These are phyloP conservation scores for Aristolochia californica DNA, from an alignment of 164 flowering plant species.

Conservation along the genomic window DNA sequence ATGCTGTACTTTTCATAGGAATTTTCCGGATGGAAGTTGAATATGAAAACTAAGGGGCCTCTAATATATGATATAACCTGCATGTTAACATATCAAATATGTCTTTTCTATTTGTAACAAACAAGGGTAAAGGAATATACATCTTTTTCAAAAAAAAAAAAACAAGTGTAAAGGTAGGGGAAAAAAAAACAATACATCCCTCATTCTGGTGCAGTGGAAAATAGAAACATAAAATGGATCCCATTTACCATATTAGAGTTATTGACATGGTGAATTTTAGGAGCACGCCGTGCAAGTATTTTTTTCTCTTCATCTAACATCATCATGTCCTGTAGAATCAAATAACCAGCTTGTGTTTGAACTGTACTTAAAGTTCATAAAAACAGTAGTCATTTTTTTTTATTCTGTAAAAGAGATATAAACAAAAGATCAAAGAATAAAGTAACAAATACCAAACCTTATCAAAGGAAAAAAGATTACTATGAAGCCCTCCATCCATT, in stretches of 20 bases:
- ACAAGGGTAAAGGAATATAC: background rate
- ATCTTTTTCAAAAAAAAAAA: too few species aligned
- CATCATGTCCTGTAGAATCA: conserved; percentile 67
- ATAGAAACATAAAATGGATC: background rate
- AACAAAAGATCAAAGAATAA: background rate
- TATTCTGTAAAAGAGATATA: too few species aligned
- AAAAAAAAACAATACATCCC: background rate
- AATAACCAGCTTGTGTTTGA: background rate
- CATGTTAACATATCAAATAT: background rate
- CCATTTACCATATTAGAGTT: conserved; percentile 46
- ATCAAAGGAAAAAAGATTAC: conserved; percentile 56
- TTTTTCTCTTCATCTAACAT: conserved; percentile 58
- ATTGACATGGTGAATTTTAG: conserved; percentile 72
- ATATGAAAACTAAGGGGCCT: conserved; percentile 75
- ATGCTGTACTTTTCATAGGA: conserved; percentile 55
- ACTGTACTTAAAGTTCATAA: too few species aligned
- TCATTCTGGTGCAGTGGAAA: background rate
- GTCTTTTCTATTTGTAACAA: background rate
- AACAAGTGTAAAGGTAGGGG: too few species aligned
- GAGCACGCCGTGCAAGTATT: conserved; percentile 46
- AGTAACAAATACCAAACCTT: conserved; percentile 33
- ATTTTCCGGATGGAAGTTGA: conserved; percentile 77
- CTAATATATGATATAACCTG: conserved; percentile 76
- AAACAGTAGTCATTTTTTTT: too few species aligned
- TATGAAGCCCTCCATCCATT: conserved; percentile 36